These are phyloP conservation scores for Pseudomassariella vexata DNA, from an alignment of 2,329 filamentous ascomycete species.

Conservation along the genomic window DNA sequence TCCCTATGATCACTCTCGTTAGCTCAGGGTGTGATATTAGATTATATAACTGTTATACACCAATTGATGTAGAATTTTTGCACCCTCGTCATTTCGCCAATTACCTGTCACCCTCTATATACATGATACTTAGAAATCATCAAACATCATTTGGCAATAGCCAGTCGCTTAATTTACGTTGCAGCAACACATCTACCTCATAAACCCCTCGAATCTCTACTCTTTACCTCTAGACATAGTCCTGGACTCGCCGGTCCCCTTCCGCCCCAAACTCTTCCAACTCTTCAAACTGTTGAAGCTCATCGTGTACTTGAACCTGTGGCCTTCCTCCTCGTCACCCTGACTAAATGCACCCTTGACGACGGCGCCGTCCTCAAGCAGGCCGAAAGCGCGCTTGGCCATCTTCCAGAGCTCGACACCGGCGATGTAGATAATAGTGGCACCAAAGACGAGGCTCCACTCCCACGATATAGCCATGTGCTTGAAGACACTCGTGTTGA, in stretches of 20 bases:
- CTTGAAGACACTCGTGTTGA: slow-evolving; percentile 55
- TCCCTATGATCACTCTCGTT: too few species aligned
- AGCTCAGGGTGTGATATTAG: too few species aligned
- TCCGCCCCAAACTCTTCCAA: slow-evolving; percentile 28
- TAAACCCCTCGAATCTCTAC: slow-evolving; percentile 9
- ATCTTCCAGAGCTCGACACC: slow-evolving; percentile 70
- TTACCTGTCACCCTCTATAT: too few species aligned
- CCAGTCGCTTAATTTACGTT: too few species aligned
- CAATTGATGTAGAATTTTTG: too few species aligned
- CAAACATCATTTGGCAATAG: too few species aligned
- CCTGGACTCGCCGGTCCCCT: slow-evolving; percentile 19
- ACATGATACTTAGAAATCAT: too few species aligned
- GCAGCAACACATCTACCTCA: too few species aligned
- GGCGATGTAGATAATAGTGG: slow-evolving; percentile 57
- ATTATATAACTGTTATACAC: too few species aligned
- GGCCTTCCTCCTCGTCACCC: slow-evolving; percentile 39
- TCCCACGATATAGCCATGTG: slow-evolving; percentile 57
- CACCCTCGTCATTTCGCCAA: too few species aligned
- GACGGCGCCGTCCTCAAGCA: slow-evolving; percentile 47
- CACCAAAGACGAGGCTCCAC: slow-evolving; percentile 60
- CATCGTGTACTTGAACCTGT: slow-evolving; percentile 41
- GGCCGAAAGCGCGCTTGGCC: slow-evolving; percentile 51
- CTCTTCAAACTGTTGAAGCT: slow-evolving; percentile 45
- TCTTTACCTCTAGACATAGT: slow-evolving; percentile 13
- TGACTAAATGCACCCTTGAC: slow-evolving; percentile 46